These are phyloP conservation scores for Xylaria sp. DNA, from an alignment of 2,329 filamentous ascomycete species.

Conservation along the genomic window DNA sequence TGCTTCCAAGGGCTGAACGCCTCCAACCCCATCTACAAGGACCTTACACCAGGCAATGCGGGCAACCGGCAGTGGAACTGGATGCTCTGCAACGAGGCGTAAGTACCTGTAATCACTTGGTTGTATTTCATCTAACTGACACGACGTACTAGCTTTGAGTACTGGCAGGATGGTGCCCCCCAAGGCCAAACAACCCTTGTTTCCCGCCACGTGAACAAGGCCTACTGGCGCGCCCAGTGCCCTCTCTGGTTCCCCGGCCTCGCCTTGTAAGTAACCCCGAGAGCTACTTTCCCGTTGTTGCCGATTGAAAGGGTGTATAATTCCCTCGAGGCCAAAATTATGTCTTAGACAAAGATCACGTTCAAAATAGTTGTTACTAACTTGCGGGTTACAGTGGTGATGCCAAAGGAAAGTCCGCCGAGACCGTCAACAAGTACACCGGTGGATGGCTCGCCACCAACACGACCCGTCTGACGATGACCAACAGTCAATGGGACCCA, in stretches of 20 bases:
- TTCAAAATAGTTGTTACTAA: neutral
- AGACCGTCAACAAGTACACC: conserved; percentile 53
- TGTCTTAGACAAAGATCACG: neutral
- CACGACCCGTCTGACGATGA: conserved; percentile 54
- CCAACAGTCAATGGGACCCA: conserved; percentile 56
- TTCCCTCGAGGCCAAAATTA: no score
- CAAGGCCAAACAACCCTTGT: conserved; percentile 54
- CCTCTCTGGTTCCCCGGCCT: conserved; percentile 58
- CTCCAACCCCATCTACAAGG: conserved; percentile 55
- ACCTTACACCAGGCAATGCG: conserved; percentile 54
- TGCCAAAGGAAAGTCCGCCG: conserved; percentile 48
- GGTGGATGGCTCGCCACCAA: conserved; percentile 57
- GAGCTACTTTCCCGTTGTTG: neutral
- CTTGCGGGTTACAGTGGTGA: conserved; percentile 42
- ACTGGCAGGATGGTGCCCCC: conserved; percentile 60
- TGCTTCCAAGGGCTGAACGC: conserved; percentile 61
- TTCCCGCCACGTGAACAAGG: conserved; percentile 52
- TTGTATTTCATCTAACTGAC: neutral
- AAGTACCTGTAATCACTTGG: neutral
- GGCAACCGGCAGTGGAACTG: conserved; percentile 65
- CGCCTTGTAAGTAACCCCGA: conserved; percentile 40
- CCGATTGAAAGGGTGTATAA: neutral
- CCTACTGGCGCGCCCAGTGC: conserved; percentile 59
- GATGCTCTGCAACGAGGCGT: conserved; percentile 65
- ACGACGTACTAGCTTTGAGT: conserved; percentile 49